Evolutionary conservation across 352 stramenopile genomes (phyloP).

Genomic region (Phytophthora ramorum): DNA sequence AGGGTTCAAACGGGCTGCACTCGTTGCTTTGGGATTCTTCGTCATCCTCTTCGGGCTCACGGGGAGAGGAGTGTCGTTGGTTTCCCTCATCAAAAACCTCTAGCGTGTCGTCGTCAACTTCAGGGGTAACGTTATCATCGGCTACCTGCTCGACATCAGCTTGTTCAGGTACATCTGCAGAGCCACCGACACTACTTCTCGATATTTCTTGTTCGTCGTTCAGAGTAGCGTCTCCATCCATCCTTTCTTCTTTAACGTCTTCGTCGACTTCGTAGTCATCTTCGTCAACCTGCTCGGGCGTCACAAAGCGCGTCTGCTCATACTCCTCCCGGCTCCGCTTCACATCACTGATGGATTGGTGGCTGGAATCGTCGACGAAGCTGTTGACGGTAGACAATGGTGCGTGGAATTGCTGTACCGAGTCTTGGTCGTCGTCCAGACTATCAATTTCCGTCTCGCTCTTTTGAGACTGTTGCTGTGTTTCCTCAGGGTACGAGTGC

Average conservation of each 20-base stretch:
- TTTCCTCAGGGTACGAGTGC: neutral
- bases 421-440: slow-evolving; percentile 2
- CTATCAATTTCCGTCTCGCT: neutral
- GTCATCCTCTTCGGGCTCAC: slow-evolving; percentile 19
- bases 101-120: slow-evolving; percentile 47
- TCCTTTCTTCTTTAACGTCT: slow-evolving; percentile 4
- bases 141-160: neutral
- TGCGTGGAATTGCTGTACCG: slow-evolving; percentile 24
- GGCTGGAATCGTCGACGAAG: neutral
- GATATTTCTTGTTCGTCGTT: slow-evolving; percentile 13
- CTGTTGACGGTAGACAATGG: neutral
- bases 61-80: slow-evolving; percentile 13
- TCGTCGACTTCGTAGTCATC: slow-evolving; percentile 11
- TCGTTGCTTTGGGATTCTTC: slow-evolving; percentile 14
- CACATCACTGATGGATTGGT: neutral
- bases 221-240: slow-evolving; percentile 22
- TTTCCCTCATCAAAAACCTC: slow-evolving; percentile 54
- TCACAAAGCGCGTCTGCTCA: slow-evolving; percentile 7
- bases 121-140: neutral
- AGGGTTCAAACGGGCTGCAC: neutral
- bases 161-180: slow-evolving; percentile 1
- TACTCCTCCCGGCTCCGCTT: slow-evolving; percentile 8
- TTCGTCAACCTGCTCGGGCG: slow-evolving; percentile 10
- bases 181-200: slow-evolving; percentile 4
- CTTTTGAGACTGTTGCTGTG: slow-evolving; percentile 1